Base-by-base conservation (phyloP, 805 yeast species). In the Candida dajiaensis region DNA sequence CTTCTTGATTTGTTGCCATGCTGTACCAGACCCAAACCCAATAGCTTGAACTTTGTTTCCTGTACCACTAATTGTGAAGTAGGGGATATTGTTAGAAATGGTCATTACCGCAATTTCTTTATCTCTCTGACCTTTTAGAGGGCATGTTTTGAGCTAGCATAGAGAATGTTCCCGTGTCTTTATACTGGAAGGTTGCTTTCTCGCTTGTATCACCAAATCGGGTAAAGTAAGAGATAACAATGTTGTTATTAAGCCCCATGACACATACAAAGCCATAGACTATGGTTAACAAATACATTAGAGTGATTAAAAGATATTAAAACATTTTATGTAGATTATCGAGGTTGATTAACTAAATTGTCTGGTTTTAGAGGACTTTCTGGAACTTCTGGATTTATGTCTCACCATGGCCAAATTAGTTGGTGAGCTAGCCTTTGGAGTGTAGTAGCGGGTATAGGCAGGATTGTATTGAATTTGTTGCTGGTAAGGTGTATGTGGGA, bases 11-110 rank as follows among this genome's bases (percentile, higher is more conserved):
- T 59, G 63, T 33, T 74, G 73, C 77, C 77, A 72, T 45, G 66
- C 67, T 42, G 74, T 70, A 7, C 63, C 63, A 6, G 70, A 57
- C 16, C 77, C 77, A 53, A 64, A 71, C 4, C 67, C 76, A 15
- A 71, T 56, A 5, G 71, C 69, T 6, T 76, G 76, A 36, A 72
- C 66, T 36, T 60, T 45, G 43, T 54, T 51, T 10, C 71, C 73
- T 39, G 68, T 77, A 73, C 63, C 37, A 33, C 43, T 40, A 16
- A 53, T 43, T 63, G 58, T 44, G 18, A 48, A 33, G 2, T 48
- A 46, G 11, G 59, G 57, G 28, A 49, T 43, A 10, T 44, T n/a
- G 13, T 44, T n/a, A 11, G 40, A 18, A 11, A 33, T 19, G 19
- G 44, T 23, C 41, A 39, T 19, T 16, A 4, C 10, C 12, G 8